Evolutionary conservation across 1,139 yeast genomes (phyloP).

Genomic region (Arxiozyma slooffiae): DNA sequence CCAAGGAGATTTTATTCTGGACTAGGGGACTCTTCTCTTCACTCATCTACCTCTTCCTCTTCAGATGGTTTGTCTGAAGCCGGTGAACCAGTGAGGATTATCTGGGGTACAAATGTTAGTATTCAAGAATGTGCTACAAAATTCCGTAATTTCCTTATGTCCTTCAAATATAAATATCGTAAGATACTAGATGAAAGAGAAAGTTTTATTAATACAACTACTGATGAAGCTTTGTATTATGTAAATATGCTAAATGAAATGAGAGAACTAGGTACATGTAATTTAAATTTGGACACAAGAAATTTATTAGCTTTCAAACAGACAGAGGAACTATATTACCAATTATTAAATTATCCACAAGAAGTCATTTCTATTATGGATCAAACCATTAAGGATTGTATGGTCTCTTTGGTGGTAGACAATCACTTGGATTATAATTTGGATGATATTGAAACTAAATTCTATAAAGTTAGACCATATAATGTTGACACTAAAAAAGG

Average conservation of each 20-base stretch:
- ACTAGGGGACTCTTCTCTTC: constrained; percentile 5
- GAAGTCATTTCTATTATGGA: constrained; percentile 97
- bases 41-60: constrained; percentile 19
- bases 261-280: constrained; percentile 70
- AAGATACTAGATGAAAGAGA: constrained; percentile 45
- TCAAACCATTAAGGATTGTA: constrained; percentile 83
- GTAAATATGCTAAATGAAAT: constrained; percentile 63
- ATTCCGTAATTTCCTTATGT: constrained; percentile 74
- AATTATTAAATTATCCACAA: constrained; percentile 85
- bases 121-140: constrained; percentile 75
- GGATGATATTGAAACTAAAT: constrained; percentile 62
- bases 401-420: constrained; percentile 69
- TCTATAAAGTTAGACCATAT: constrained; percentile 83
- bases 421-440: constrained; percentile 34
- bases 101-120: constrained; percentile 98
- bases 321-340: constrained; percentile 72
- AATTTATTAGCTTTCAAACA: constrained; percentile 69
- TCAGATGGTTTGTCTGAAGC: constrained; percentile 31
- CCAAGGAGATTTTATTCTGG: constrained; percentile 37
- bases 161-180: constrained; percentile 72
- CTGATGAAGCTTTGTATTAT: constrained; percentile 68
- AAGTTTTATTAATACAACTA: constrained; percentile 36
- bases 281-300: constrained; percentile 73
- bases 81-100: constrained; percentile 74
- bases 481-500: constrained; percentile 64